Evolutionary conservation across 2,329 filamentous ascomycete genomes (phyloP).

Genomic region (Botrytis aclada): DNA sequence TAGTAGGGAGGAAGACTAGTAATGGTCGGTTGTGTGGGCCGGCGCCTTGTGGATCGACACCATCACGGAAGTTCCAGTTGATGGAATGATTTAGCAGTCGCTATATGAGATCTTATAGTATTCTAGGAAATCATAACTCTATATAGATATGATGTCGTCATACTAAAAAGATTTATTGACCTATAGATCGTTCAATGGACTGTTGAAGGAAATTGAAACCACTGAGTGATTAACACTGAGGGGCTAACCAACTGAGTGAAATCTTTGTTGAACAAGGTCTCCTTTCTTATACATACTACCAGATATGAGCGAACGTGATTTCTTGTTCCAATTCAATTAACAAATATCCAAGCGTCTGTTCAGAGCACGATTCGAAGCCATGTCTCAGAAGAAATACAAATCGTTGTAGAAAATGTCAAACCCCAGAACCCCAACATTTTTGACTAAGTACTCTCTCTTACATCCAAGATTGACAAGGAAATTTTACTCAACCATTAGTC

Average conservation of each 20-base stretch:
- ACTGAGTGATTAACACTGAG: neutral
- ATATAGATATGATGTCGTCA: neutral
- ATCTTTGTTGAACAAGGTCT: neutral
- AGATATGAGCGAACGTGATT: neutral
- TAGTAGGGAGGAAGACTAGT: constrained; percentile 41
- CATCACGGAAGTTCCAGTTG: neutral
- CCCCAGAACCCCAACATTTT: neutral
- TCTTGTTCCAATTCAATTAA: neutral
- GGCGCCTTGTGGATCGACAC: neutral
- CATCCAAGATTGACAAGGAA: neutral
- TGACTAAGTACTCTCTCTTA: neutral
- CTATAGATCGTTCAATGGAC: neutral
- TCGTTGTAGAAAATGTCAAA: neutral
- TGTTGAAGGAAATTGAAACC: neutral
- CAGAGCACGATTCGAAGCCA: neutral
- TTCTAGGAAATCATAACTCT: neutral
- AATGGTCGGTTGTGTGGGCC: neutral
- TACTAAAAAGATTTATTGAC: no score
- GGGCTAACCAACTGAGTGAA: no score
- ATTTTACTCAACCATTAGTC: neutral
- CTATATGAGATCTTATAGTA: neutral
- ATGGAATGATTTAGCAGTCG: neutral
- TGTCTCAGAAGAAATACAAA: neutral
- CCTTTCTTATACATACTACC: neutral
- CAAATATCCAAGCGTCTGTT: neutral